A percentile compares a stretch with the other conserved stretches of the same genome.
These are phyloP conservation scores for Clausena lansium DNA, from an alignment of 345 rosid genomes.

Conservation along the genomic window DNA sequence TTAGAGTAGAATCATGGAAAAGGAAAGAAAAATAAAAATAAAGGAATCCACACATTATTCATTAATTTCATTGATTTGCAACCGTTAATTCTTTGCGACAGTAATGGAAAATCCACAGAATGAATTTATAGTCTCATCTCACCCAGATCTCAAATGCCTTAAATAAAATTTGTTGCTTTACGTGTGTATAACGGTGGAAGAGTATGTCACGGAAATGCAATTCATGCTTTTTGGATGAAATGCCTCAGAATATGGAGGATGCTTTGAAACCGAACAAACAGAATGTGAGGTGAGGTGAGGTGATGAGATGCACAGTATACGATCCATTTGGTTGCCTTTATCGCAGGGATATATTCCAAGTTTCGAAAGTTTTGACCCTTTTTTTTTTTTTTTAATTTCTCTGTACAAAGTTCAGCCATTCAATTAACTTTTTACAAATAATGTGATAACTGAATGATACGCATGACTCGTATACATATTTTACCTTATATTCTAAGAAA, in stretches of 20 bases:
- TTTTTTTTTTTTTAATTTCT: no score
- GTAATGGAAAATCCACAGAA: no score
- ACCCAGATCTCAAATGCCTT: neutral
- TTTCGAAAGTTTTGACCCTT: neutral
- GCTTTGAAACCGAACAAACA: neutral
- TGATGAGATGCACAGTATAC: neutral
- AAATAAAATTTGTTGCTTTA: neutral
- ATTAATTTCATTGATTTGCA: neutral
- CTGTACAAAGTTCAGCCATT: neutral
- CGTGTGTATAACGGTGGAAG: neutral
- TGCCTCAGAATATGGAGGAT: neutral
- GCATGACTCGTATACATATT: neutral
- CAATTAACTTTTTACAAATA: neutral
- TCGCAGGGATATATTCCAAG: neutral
- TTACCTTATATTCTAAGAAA: neutral
- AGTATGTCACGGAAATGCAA: neutral
- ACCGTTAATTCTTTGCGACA: neutral
- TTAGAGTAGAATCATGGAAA: neutral
- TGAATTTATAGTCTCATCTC: no score
- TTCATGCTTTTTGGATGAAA: neutral
- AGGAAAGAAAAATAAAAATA: neutral
- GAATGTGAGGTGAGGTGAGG: neutral
- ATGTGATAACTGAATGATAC: neutral
- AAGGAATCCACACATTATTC: neutral
- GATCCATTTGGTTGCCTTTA: neutral